A percentile compares a stretch with the other conserved stretches of the same genome.
Evolutionary conservation across 164 flowering plant species (phyloP).

Genomic region (Aristolochia contorta): DNA sequence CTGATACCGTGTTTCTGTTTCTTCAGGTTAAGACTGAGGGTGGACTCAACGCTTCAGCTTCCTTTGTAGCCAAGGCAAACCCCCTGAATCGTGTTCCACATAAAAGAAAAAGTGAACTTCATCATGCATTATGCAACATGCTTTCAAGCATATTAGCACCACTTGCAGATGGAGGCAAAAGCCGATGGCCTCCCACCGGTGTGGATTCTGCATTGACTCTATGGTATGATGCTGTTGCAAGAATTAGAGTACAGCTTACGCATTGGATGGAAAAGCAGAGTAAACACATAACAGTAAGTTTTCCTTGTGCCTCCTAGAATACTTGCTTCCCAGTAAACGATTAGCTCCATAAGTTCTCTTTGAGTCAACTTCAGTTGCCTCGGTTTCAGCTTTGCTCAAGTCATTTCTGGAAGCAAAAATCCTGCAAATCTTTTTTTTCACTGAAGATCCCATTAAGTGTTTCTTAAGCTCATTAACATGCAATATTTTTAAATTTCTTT

Average conservation of each 20-base stretch:
- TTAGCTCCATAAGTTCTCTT: no score
- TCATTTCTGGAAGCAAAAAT: no score
- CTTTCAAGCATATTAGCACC: conserved; percentile 97
- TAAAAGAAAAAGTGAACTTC: conserved; percentile 95
- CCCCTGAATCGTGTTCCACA: conserved; percentile 90
- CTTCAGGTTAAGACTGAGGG: conserved; percentile 93
- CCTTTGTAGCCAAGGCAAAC: conserved; percentile 97
- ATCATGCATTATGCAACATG: conserved; percentile 97
- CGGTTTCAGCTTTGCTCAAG: no score
- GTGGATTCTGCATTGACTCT: conserved; percentile 82
- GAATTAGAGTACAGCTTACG: conserved; percentile 69
- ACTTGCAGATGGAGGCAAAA: conserved; percentile 93
- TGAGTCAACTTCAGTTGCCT: no score
- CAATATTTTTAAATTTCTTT: no score
- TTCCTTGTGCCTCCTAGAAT: background rate
- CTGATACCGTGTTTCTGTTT: background rate
- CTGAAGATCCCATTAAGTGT: no score
- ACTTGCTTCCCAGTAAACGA: no score
- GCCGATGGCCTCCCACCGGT: conserved; percentile 95
- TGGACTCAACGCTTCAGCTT: conserved; percentile 96
- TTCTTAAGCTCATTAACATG: no score
- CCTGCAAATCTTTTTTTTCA: no score
- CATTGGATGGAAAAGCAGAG: conserved; percentile 99
- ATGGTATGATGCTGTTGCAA: conserved; percentile 97
- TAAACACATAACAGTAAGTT: conserved; percentile 87